phyloP scores from a whole-genome alignment of 2,329 filamentous ascomycete species.

The Fusarium guadeloupense region DNA sequence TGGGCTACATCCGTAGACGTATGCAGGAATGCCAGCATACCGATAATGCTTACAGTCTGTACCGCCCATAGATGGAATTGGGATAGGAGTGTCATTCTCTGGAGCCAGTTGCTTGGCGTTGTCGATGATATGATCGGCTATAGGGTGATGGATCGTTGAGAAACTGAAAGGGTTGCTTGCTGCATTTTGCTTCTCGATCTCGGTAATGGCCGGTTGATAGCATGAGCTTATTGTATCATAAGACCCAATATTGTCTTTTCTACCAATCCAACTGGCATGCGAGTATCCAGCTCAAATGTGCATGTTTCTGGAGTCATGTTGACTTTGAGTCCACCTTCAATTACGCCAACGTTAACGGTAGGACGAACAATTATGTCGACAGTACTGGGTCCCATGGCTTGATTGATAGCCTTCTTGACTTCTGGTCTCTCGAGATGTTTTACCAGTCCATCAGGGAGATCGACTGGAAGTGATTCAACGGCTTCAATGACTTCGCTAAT shows the following conservation, averaged over 20 bases:
- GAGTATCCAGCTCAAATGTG: neutral
- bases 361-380: neutral
- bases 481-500: neutral
- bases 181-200: neutral
- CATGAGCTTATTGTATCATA: neutral
- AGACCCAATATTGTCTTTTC: neutral
- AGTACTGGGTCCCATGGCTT: constrained; percentile 6
- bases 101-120: neutral
- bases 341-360: neutral
- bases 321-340: constrained; percentile 2
- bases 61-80: constrained; percentile 4
- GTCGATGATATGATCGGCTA: neutral
- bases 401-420: neutral
- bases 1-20: constrained; percentile 6
- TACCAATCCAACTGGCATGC: neutral
- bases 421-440: neutral
- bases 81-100: neutral
- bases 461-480: neutral
- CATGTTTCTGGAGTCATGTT: constrained; percentile 9
- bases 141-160: neutral
- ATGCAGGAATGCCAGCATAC: neutral
- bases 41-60: constrained; percentile 10
- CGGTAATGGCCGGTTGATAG: neutral
- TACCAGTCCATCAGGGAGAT: neutral
- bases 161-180: constrained; percentile 1